These are phyloP conservation scores for Lipomyces spencermartinsiae DNA, from an alignment of 805 yeast species.

Conservation along the genomic window DNA sequence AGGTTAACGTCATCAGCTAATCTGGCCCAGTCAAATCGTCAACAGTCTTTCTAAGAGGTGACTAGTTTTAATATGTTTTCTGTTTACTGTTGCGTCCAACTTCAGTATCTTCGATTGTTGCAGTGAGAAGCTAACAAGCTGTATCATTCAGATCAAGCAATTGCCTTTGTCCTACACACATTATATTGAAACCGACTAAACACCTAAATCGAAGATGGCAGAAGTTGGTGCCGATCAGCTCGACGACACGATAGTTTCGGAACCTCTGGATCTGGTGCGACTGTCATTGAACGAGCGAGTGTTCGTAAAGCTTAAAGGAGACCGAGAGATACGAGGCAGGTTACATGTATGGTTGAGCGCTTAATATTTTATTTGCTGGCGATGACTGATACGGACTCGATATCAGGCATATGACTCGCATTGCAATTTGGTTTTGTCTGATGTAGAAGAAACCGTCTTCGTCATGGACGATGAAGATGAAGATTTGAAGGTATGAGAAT, in stretches of 20 bases:
- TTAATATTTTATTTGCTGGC: background rate
- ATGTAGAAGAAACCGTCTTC: conserved; percentile 84
- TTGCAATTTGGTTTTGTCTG: conserved; percentile 93
- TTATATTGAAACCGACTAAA: no score
- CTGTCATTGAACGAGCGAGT: conserved; percentile 86
- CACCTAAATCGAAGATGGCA: conserved; percentile 18
- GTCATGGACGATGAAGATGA: conserved; percentile 57
- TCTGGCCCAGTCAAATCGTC: background rate
- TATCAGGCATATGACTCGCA: conserved; percentile 88
- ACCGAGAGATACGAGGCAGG: conserved; percentile 87
- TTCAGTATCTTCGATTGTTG: background rate
- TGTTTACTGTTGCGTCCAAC: background rate
- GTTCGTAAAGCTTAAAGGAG: conserved; percentile 89
- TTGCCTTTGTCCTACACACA: background rate
- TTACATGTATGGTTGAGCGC: conserved; percentile 64
- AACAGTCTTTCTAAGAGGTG: background rate
- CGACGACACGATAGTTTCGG: conserved; percentile 48
- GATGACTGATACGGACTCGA: conserved; percentile 1
- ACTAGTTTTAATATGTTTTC: background rate
- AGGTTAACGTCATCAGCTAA: background rate
- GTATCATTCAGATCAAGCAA: background rate
- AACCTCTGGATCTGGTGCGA: conserved; percentile 90
- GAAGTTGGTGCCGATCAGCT: conserved; percentile 25
- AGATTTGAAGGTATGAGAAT: conserved; percentile 33
- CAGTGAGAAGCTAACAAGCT: background rate